These are phyloP conservation scores for Lipomyces starkeyi DNA, from an alignment of 805 yeast genomes.

Conservation along the genomic window DNA sequence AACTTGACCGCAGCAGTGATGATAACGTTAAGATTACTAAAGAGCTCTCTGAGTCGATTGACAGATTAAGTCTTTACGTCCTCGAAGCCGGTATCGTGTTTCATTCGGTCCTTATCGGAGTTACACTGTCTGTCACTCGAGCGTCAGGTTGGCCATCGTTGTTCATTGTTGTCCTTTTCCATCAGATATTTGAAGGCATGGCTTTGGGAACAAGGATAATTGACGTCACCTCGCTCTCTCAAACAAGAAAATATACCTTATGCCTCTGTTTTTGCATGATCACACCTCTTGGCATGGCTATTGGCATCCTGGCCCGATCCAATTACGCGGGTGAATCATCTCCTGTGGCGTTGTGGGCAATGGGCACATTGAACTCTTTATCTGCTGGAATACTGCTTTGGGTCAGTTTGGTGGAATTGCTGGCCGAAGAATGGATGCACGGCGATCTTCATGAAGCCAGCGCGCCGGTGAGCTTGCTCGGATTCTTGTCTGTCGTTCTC, in stretches of 20 bases:
- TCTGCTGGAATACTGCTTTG: constrained; percentile 80
- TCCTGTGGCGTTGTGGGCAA: constrained; percentile 47
- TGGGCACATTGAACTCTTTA: constrained; percentile 75
- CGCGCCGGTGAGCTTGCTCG: constrained; percentile 57
- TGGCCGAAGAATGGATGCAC: constrained; percentile 76
- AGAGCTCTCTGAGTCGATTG: constrained; percentile 23
- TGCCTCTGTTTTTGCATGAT: constrained; percentile 59
- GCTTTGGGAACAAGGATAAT: constrained; percentile 84
- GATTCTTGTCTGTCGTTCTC: constrained; percentile 67
- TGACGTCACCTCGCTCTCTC: constrained; percentile 45
- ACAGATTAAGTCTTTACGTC: constrained; percentile 45
- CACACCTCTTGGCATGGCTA: constrained; percentile 77
- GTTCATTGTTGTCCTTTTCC: constrained; percentile 71
- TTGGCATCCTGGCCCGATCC: constrained; percentile 76
- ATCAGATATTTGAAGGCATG: constrained; percentile 85
- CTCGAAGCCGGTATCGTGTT: constrained; percentile 74
- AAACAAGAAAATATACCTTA: constrained; percentile 39
- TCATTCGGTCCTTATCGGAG: constrained; percentile 77
- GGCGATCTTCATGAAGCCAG: constrained; percentile 67
- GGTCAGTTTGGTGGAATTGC: constrained; percentile 76
- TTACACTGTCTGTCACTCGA: constrained; percentile 67
- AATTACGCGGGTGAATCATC: constrained; percentile 41
- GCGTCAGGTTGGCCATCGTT: constrained; percentile 70
- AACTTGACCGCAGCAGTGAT: constrained; percentile 1
- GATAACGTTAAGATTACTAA: constrained; percentile 6